Percentiles rank a stretch among this genome's conserved stretches.
Evolutionary conservation across 257 asterid genomes (phyloP).

Genomic region (Henckelia pumila): DNA sequence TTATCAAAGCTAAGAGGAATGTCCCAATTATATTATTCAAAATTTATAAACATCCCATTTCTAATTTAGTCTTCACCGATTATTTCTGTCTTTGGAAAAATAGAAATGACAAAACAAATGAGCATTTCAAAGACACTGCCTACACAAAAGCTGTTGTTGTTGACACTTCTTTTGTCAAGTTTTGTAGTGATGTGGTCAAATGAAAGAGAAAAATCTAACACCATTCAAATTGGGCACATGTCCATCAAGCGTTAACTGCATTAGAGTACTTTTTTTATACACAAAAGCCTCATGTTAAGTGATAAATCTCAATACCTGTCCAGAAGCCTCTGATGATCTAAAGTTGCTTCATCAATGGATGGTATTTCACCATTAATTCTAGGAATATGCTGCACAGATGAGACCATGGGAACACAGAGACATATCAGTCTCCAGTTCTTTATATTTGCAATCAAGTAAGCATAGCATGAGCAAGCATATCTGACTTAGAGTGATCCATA

Average conservation of each 20-base stretch:
- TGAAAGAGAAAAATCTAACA: constrained; percentile 1
- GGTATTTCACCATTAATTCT: constrained; percentile 94
- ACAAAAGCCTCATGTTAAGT: constrained; percentile 9
- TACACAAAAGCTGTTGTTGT: neutral
- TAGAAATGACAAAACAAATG: neutral
- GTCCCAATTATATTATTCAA: neutral
- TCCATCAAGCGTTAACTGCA: neutral
- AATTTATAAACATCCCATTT: neutral
- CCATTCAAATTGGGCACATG: neutral
- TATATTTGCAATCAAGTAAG: constrained; percentile 12
- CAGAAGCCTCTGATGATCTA: constrained; percentile 92
- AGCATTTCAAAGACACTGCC: neutral
- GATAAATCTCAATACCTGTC: constrained; percentile 55
- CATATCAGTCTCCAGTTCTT: neutral
- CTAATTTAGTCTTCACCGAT: constrained; percentile 5
- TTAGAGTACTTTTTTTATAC: constrained; percentile 11
- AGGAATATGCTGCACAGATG: constrained; percentile 80
- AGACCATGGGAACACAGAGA: constrained; percentile 6
- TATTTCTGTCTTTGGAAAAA: constrained; percentile 4
- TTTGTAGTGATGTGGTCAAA: constrained; percentile 10
- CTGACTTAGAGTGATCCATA: neutral
- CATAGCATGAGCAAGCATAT: neutral
- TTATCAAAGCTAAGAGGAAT: constrained; percentile 13
- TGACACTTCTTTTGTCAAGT: neutral
- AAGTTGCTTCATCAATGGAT: constrained; percentile 81